A percentile compares a stretch with the other conserved stretches of the same genome.
These are phyloP conservation scores for Ramularia collo-cygni DNA, from an alignment of 2,329 filamentous ascomycete genomes.

Conservation along the genomic window DNA sequence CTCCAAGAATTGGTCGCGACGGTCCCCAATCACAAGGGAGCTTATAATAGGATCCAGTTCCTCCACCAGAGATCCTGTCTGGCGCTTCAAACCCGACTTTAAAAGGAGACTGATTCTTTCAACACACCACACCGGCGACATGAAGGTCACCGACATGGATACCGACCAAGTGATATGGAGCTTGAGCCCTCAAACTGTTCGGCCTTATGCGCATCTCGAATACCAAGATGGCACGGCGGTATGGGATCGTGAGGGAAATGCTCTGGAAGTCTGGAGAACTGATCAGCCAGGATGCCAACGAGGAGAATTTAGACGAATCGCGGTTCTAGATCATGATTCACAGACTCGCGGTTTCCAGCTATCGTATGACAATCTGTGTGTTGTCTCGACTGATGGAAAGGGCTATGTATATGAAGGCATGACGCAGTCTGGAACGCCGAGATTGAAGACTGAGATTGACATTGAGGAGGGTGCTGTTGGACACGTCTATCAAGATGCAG, in stretches of 20 bases:
- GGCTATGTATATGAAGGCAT: constrained; percentile 42
- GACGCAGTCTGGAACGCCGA: constrained; percentile 23
- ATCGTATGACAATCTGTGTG: constrained; percentile 38
- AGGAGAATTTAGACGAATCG: constrained; percentile 37
- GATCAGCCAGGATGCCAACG: constrained; percentile 29
- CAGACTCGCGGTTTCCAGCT: constrained; percentile 43
- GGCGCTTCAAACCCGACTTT: constrained; percentile 43
- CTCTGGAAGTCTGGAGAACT: constrained; percentile 41
- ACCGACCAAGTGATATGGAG: constrained; percentile 36
- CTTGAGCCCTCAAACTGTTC: constrained; percentile 25
- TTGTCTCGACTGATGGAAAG: constrained; percentile 39
- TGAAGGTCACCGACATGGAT: constrained; percentile 44
- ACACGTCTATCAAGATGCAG: constrained; percentile 38
- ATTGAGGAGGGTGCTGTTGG: constrained; percentile 39
- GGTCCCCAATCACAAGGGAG: constrained; percentile 32
- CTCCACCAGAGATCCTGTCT: constrained; percentile 36
- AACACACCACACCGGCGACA: constrained; percentile 39
- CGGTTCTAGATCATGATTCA: constrained; percentile 36
- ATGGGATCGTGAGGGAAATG: constrained; percentile 40
- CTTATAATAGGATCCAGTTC: no score
- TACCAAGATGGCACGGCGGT: constrained; percentile 42
- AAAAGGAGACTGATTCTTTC: constrained; percentile 41
- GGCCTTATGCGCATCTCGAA: constrained; percentile 41
- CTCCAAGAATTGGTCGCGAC: constrained; percentile 33
- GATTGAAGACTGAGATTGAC: constrained; percentile 29